Evolutionary conservation across 345 rosid genomes (phyloP).

Genomic region (Linum tenue): DNA sequence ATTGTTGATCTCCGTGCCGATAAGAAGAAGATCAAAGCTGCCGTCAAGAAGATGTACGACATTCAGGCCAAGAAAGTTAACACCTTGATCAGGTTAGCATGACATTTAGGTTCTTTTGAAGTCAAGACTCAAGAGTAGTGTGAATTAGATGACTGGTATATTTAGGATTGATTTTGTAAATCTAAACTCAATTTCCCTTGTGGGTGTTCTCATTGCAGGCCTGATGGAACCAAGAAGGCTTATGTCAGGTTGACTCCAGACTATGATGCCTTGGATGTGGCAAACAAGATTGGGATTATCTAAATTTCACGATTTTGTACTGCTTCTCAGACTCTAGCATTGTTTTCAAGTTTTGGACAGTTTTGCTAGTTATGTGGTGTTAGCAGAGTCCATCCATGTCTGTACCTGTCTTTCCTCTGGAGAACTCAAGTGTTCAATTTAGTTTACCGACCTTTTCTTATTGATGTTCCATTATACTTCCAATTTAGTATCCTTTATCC

Average conservation of each 20-base stretch:
- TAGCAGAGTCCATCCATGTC: neutral
- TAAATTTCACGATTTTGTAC: neutral
- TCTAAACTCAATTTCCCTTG: neutral
- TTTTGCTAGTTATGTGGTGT: neutral
- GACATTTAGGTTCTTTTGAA: neutral
- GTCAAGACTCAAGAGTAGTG: neutral
- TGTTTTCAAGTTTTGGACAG: neutral
- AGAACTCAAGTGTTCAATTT: neutral
- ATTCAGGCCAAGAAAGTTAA: conserved; percentile 10
- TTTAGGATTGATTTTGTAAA: neutral
- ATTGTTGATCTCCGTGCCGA: conserved; percentile 9
- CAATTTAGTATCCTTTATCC: neutral
- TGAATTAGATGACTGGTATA: neutral
- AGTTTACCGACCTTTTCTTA: neutral
- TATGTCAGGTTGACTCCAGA: conserved; percentile 46
- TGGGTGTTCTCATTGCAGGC: conserved; percentile 18
- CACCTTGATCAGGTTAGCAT: conserved; percentile 5
- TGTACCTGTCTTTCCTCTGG: neutral
- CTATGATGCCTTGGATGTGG: conserved; percentile 14
- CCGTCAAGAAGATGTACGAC: conserved; percentile 10
- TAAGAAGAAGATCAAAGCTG: conserved; percentile 11
- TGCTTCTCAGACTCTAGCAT: neutral
- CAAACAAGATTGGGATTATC: conserved; percentile 23
- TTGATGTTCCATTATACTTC: neutral
- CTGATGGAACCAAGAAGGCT: conserved; percentile 72